phyloP scores from a whole-genome alignment of 2,329 filamentous ascomycete genomes.

The Lachnellula hyalina region DNA sequence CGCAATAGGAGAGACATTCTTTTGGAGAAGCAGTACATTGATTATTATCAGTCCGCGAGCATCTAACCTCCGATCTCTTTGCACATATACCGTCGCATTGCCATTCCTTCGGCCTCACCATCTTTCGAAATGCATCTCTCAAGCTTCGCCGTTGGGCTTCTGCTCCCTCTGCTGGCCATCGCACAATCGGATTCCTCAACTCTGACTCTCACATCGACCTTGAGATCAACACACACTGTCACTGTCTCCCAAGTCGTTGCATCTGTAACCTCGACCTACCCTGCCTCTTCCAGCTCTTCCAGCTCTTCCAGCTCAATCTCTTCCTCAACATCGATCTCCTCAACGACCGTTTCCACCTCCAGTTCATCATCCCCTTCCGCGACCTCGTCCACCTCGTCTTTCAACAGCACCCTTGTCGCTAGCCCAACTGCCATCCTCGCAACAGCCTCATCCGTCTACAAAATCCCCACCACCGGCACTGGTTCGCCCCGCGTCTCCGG shows the following conservation, averaged over 20 bases:
- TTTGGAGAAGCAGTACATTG: too few relatives aligned
- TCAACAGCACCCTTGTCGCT: not conserved
- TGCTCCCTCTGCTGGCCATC: slow-evolving; percentile 50
- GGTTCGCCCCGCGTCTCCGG: slow-evolving; percentile 9
- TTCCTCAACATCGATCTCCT: slow-evolving; percentile 20
- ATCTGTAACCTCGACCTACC: slow-evolving; percentile 35
- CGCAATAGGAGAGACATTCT: slow-evolving; percentile 1
- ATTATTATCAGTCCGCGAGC: slow-evolving; percentile 4
- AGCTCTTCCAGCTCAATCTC: slow-evolving; percentile 26
- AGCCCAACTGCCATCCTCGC: not conserved
- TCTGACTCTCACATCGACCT: slow-evolving; percentile 44
- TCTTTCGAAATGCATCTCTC: slow-evolving; percentile 38
- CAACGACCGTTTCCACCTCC: not conserved
- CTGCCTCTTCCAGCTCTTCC: slow-evolving; percentile 27
- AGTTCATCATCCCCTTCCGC: not conserved
- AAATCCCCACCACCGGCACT: slow-evolving; percentile 14
- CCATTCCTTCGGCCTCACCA: not conserved
- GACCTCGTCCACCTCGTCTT: not conserved
- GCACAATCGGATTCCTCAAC: slow-evolving; percentile 30
- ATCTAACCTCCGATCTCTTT: not conserved
- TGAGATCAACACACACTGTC: slow-evolving; percentile 46
- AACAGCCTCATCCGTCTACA: not conserved
- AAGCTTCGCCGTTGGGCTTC: slow-evolving; percentile 41
- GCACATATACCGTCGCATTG: not conserved
- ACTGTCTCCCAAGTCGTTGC: slow-evolving; percentile 42